Evolutionary conservation across 2,329 filamentous ascomycete species (phyloP), one percentile per base, ranked within the genome.

Genomic region (Trichoderma sp.): DNA sequence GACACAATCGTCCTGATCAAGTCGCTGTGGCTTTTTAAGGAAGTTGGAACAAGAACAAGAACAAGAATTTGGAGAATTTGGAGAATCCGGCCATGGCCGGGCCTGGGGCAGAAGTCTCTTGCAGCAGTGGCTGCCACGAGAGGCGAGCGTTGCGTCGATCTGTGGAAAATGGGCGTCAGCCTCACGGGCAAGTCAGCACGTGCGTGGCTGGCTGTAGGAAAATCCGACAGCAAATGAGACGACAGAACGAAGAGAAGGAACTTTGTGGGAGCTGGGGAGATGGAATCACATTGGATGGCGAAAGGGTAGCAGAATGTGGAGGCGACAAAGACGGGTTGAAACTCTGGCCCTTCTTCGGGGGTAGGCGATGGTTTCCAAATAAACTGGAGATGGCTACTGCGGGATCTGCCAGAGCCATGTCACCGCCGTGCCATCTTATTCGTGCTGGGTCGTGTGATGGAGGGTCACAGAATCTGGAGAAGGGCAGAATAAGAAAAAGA

Each of bases 41-140:
- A 37, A 34, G 16, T 34, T 18, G 28, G 26, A 43, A 46, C 61
- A 65, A 24, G 52, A n/a, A n/a, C n/a, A n/a, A n/a, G n/a, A n/a
- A n/a, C n/a, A n/a, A n/a, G n/a, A n/a, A 34, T 56, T 39, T 43
- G 39, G 39, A 43, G 39, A 43, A 43, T n/a, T 43, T 18, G 61
- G 28, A 26, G 61, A 49, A 37, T 28, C 55, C 1, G 34, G n/a
- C 34, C 32, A 52, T 39, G 18, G 59, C 59, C n/a, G 59, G n/a
- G 46, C 21, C 52, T 51, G 14, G 30, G 46, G 13, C 18, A 6
- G 32, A 3, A 3, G 52, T 26, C 14, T 37, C 52, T 58, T 58
- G 37, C 52, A 32, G 14, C 39, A 46, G 63, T 66, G 63, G 63
- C 63, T 66, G 63, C 63, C 63, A 66, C 63, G 63, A 66, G 63